A percentile compares a stretch with the other conserved stretches of the same genome.
These are phyloP conservation scores for Coniochaeta hoffmannii DNA, from an alignment of 2,329 filamentous ascomycete species.

Conservation along the genomic window DNA sequence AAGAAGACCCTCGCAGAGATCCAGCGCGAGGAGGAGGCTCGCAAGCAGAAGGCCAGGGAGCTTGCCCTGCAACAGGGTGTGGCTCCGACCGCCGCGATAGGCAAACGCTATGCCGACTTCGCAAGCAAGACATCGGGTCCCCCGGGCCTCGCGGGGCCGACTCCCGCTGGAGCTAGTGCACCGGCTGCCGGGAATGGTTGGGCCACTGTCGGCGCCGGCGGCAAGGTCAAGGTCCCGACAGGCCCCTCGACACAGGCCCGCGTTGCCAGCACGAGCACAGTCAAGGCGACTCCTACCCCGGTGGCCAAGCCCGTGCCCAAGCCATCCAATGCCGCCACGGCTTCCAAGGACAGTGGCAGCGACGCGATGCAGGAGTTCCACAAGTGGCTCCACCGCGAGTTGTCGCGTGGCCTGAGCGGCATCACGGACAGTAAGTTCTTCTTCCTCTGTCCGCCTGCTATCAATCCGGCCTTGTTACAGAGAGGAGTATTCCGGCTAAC, in stretches of 20 bases:
- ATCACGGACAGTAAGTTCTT: conserved; percentile 43
- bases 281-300: conserved; percentile 32
- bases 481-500: conserved; percentile 1
- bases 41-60: conserved; percentile 68
- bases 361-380: conserved; percentile 82
- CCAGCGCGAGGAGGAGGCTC: conserved; percentile 87
- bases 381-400: conserved; percentile 80
- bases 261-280: conserved; percentile 31
- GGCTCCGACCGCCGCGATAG: conserved; percentile 40
- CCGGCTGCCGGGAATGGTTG: conserved; percentile 51
- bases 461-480: background rate
- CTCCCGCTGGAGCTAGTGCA: conserved; percentile 27
- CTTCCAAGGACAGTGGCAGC: conserved; percentile 27
- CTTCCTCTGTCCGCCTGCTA: background rate
- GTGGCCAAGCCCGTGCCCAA: conserved; percentile 45
- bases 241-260: conserved; percentile 45
- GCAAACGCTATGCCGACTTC: conserved; percentile 92
- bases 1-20: conserved; percentile 96
- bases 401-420: conserved; percentile 62
- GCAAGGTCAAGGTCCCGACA: conserved; percentile 75
- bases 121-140: conserved; percentile 61
- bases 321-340: conserved; percentile 32
- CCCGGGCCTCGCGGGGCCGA: conserved; percentile 30
- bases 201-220: conserved; percentile 91
- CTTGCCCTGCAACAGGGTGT: conserved; percentile 37